Base-by-base conservation (phyloP, 148 eudicot genomes). In the Heliosperma pusillum region DNA sequence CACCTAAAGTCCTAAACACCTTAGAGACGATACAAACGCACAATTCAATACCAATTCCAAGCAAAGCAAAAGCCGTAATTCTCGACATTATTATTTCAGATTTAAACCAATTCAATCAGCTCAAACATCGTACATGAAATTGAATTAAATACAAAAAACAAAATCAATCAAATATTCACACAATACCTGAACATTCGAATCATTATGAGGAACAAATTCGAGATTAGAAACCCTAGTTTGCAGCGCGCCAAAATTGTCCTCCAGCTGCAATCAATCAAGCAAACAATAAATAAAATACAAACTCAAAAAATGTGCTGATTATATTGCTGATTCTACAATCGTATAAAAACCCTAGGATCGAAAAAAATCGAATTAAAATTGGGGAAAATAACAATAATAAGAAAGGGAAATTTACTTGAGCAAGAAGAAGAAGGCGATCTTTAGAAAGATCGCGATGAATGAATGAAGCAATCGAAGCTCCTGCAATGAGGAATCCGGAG, bases 241-340 rank as follows among this genome's bases (percentile, higher is more conserved):
- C 27, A 80, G 59, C 24, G 76, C 73, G 58, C 79, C 83, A n/a
- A 80, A 76, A 71, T 76, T 80, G 19, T 76, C 76, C 69, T 80
- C 69, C 7, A 80, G 77, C 83, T 80, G 52, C 61, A 76, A 27
- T 50, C 2, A 59, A 80, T 13, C 70, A 2, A 44, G 8, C 25
- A 53, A 44, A 13, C 25, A 53, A 57, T 11, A 2, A 71, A 17
- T 5, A 5, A 2, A 71, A 17, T 5, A 5, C 29, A 62, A 79
- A 33, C 10, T 10, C 22, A 20, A 61, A 33, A 10, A 60, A 69
- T 44, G 9, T 24, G 15, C 7, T 33, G 58, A 44, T 1, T 10
- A 57, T 27, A 7, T 45, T 8, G 12, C 16, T 2, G 45, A 74
- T 10, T 44, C 16, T 21, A 63, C 11, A 16, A 4, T 65, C 3